Evolutionary conservation across 257 asterid genomes (phyloP).

Genomic region (Solanum sitiens): DNA sequence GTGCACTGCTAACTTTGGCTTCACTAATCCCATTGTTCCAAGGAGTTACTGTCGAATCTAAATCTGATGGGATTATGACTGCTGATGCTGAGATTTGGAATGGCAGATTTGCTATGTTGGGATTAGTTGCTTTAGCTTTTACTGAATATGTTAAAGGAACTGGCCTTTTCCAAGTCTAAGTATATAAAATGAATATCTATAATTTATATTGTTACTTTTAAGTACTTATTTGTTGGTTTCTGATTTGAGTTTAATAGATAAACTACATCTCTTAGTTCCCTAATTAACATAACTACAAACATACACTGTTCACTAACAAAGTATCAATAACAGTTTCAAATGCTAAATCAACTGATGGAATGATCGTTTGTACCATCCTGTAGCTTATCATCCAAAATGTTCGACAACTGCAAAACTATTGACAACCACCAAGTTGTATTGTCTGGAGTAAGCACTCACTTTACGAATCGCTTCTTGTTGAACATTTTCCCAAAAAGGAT

Average conservation of each 20-base stretch:
- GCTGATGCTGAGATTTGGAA: slow-evolving; percentile 76
- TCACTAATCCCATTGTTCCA: slow-evolving; percentile 53
- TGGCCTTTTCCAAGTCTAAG: slow-evolving; percentile 27
- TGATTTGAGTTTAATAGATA: background rate
- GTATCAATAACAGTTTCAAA: background rate
- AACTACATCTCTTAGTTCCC: background rate
- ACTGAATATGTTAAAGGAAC: slow-evolving; percentile 69
- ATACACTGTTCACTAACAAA: background rate
- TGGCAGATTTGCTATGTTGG: slow-evolving; percentile 86
- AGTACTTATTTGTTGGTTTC: background rate
- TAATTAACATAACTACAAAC: background rate
- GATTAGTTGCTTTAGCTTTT: slow-evolving; percentile 65
- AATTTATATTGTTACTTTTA: background rate
- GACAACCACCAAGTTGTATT: background rate
- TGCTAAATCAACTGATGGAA: background rate
- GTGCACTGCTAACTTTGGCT: slow-evolving; percentile 40
- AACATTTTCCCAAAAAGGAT: background rate
- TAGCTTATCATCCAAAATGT: background rate
- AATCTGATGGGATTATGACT: slow-evolving; percentile 32
- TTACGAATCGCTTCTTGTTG: background rate
- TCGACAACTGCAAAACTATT: background rate
- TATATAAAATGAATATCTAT: background rate
- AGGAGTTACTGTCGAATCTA: slow-evolving; percentile 48
- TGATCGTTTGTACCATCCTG: background rate
- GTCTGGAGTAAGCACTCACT: background rate